Conservation (phyloP, 2,329 filamentous ascomycete genomes). For the Gaeumannomyces sp. region DNA sequence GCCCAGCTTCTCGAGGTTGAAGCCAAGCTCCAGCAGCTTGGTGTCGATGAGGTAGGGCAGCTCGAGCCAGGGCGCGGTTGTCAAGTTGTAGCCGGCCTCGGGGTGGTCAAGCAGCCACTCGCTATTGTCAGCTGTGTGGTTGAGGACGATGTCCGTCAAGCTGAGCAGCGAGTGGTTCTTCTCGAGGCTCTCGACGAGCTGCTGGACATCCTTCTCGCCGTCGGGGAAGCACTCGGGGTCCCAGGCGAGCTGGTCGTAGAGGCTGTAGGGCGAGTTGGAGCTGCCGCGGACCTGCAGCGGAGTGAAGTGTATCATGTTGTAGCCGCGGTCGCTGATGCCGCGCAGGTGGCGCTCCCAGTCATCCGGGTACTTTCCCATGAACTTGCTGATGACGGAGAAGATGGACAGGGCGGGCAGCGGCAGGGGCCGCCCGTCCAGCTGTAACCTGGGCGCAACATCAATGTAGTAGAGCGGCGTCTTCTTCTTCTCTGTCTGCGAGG, state of each 20-base stretch:
- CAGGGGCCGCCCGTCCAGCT: constrained; percentile 65
- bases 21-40: constrained; percentile 68
- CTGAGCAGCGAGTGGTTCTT: constrained; percentile 77
- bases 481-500: constrained; percentile 46
- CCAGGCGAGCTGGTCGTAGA: constrained; percentile 87
- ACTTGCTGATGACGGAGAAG: constrained; percentile 94
- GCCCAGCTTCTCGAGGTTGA: constrained; percentile 61
- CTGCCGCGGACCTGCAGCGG: constrained; percentile 81
- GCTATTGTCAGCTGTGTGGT: constrained; percentile 95
- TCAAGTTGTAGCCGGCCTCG: constrained; percentile 89
- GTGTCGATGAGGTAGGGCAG: constrained; percentile 57
- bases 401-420: constrained; percentile 83
- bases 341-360: constrained; percentile 87
- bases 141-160: constrained; percentile 94
- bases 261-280: constrained; percentile 95
- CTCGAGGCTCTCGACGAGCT: constrained; percentile 76
- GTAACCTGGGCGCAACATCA: constrained; percentile 79
- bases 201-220: constrained; percentile 74
- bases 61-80: constrained; percentile 75
- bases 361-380: constrained; percentile 86
- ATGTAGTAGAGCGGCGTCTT: constrained; percentile 82
- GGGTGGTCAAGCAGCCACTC: constrained; percentile 92
- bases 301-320: constrained; percentile 99
- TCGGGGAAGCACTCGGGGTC: constrained; percentile 76
- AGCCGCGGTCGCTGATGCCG: constrained; percentile 84